Evolutionary conservation across 495 filamentous ascomycete species (phyloP).

Genomic region (Penicillium turbatum): DNA sequence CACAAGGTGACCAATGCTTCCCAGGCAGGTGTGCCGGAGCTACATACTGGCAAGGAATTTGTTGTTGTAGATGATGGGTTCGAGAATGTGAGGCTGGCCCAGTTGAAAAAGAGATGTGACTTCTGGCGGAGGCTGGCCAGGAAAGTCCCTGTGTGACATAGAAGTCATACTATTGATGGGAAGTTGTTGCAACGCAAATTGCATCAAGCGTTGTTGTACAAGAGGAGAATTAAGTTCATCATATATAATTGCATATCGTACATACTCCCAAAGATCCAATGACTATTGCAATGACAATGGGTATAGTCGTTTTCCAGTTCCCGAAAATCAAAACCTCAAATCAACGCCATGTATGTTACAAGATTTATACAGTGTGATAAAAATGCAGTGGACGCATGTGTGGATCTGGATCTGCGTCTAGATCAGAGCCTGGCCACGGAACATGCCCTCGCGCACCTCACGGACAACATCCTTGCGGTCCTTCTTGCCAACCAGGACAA

Average conservation of each 20-base stretch:
- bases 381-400: constrained; percentile 1
- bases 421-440: constrained; percentile 80
- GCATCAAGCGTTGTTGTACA: background rate
- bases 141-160: no score
- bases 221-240: constrained; percentile 5
- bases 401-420: constrained; percentile 31
- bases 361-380: constrained; percentile 18
- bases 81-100: no score
- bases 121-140: no score
- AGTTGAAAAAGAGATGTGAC: no score
- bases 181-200: constrained; percentile 21
- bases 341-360: constrained; percentile 26
- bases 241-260: constrained; percentile 9
- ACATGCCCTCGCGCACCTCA: constrained; percentile 94
- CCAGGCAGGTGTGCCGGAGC: no score
- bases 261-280: constrained; percentile 8
- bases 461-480: constrained; percentile 86
- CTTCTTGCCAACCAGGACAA: constrained; percentile 84
- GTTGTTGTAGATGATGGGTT: no score
- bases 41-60: no score
- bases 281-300: constrained; percentile 9
- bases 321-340: constrained; percentile 9
- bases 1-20: no score
- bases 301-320: constrained; percentile 19
- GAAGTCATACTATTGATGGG: no score